Evolutionary conservation across 2,329 filamentous ascomycete genomes (phyloP), one percentile per base, ranked within the genome.

Genomic region (Ascochyta rabiei): DNA sequence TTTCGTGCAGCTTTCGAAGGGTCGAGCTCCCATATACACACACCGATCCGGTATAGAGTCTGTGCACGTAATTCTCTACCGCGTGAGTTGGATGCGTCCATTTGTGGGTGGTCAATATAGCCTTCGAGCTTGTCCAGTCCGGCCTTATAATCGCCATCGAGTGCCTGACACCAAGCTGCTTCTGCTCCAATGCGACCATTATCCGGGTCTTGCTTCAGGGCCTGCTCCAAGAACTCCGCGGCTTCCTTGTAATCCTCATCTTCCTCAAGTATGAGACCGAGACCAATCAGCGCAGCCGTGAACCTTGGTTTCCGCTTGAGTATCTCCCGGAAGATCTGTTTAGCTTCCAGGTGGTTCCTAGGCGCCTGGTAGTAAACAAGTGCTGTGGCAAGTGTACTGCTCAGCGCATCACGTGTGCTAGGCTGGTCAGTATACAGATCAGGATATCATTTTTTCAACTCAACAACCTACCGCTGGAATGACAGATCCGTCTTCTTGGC

Each of bases 231-330:
- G 67, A 96, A 97, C 24, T 89, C 84, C 34, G 93, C 86, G 0
- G 96, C 95, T 66, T 91, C 83, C 41, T 84, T 81, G 66, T 90
- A 97, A 59, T 98, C 89, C 67, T 96, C 89, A 61, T 96, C 92
- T 66, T 98, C 95, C 74, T 97, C 92, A 41, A 93, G 88, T 35
- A 99, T 93, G 21, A 98, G 77, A 1, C 95, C 96, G 30, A 97
- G 86, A 0, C 95, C 95, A 40, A 98, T 90, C 57, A 99, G 80
- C 2, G 93, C 93, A 26, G 86, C 79, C 0, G 92, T 96, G 0
- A 89, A 93, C 2, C 84, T 85, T 2, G 87, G 83, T 52, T 96
- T 91, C 23, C 89, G 85, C 42, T 85, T 80, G 0, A 99, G 81
- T 5, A 98, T 89, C 26, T 84, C 84, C 63, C 96, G 87, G 63